Evolutionary conservation across 208 protist species (phyloP).

Genomic region (Crithidia thermophila): DNA sequence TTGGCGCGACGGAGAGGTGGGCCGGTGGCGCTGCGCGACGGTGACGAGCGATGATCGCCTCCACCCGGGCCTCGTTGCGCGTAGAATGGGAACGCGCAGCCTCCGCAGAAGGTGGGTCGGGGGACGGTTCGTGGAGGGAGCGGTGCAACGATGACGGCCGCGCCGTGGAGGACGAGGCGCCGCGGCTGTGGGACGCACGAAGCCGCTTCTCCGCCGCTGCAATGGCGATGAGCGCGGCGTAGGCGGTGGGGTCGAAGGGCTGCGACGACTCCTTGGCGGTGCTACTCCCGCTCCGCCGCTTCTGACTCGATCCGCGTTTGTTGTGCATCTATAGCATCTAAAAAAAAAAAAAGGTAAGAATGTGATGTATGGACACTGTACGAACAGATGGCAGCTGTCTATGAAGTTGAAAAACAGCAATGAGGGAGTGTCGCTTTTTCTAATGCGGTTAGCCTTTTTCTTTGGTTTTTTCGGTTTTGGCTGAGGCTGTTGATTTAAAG

Average conservation of each 20-base stretch:
- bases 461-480: too few species aligned
- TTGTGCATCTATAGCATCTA: too few species aligned
- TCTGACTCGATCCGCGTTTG: too few species aligned
- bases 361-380: too few species aligned
- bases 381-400: too few species aligned
- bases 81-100: neutral
- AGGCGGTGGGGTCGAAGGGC: slow-evolving; percentile 34
- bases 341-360: too few species aligned
- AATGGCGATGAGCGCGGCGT: slow-evolving; percentile 34
- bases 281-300: neutral
- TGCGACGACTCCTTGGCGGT: neutral
- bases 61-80: neutral
- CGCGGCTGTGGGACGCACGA: slow-evolving; percentile 16
- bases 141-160: slow-evolving; percentile 22
- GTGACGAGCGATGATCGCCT: slow-evolving; percentile 8
- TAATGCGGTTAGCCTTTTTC: too few species aligned
- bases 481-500: too few species aligned
- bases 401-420: too few species aligned
- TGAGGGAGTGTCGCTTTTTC: too few species aligned
- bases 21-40: too few species aligned
- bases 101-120: neutral
- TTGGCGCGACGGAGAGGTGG: too few species aligned
- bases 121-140: neutral
- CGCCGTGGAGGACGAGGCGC: slow-evolving; percentile 17
- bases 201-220: slow-evolving; percentile 27